Evolutionary conservation across 345 rosid genomes (phyloP).

Genomic region (Camelina laxa): DNA sequence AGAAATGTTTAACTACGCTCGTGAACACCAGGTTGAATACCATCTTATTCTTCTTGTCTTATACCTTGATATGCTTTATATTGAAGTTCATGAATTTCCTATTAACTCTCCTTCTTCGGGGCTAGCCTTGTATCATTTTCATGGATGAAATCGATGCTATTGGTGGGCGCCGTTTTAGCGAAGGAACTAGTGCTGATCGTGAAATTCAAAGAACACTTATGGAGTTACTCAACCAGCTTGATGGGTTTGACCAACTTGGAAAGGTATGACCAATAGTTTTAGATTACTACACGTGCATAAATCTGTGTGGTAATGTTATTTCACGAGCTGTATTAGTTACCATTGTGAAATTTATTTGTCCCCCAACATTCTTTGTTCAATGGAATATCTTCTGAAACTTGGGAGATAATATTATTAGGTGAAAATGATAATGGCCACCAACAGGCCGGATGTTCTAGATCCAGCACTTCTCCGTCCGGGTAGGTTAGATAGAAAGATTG

Average conservation of each 20-base stretch:
- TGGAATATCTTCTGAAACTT: slow-evolving; percentile 15
- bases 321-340: neutral
- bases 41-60: neutral
- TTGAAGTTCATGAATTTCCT: neutral
- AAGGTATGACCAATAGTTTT: slow-evolving; percentile 57
- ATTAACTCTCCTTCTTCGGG: slow-evolving; percentile 27
- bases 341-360: neutral
- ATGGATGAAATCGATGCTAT: slow-evolving; percentile 99
- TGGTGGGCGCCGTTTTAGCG: slow-evolving; percentile 96
- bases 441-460: slow-evolving; percentile 96
- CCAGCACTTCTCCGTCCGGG: slow-evolving; percentile 98
- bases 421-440: slow-evolving; percentile 99
- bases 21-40: slow-evolving; percentile 87
- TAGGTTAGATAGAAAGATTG: slow-evolving; percentile 89
- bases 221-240: slow-evolving; percentile 97
- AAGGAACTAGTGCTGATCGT: slow-evolving; percentile 98
- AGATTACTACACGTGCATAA: neutral
- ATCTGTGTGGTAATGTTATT: neutral
- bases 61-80: neutral
- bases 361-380: neutral
- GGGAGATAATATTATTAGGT: slow-evolving; percentile 51
- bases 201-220: slow-evolving; percentile 97
- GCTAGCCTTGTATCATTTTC: slow-evolving; percentile 93
- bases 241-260: slow-evolving; percentile 95
- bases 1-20: slow-evolving; percentile 97